phyloP scores from a whole-genome alignment of 176 grass and related monocot species.

The Hordeum vulgare region MorexV3_pseudomolecules_assembly NC_058522.1:506145981-506146480 shows the following conservation, averaged over 20 bases:
- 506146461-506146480: neutral
- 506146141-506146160: neutral
- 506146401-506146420: neutral
- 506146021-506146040: neutral
- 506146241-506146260: constrained; percentile 93
- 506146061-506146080: neutral
- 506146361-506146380: constrained; percentile 10
- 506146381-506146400: neutral
- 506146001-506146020: neutral
- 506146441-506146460: too few relatives aligned
- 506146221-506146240: constrained; percentile 65
- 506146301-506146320: constrained; percentile 69
- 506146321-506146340: constrained; percentile 66
- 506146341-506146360: constrained; percentile 32
- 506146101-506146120: neutral
- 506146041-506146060: neutral
- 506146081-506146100: neutral
- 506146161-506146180: neutral
- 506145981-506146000: neutral
- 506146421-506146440: neutral
- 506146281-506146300: constrained; percentile 80
- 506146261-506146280: constrained; percentile 95
- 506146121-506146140: neutral
- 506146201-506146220: constrained; percentile 33
- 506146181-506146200: constrained; percentile 8